Evolutionary conservation across 1,139 yeast genomes (phyloP).

Genomic region (Pichia sp.): DNA sequence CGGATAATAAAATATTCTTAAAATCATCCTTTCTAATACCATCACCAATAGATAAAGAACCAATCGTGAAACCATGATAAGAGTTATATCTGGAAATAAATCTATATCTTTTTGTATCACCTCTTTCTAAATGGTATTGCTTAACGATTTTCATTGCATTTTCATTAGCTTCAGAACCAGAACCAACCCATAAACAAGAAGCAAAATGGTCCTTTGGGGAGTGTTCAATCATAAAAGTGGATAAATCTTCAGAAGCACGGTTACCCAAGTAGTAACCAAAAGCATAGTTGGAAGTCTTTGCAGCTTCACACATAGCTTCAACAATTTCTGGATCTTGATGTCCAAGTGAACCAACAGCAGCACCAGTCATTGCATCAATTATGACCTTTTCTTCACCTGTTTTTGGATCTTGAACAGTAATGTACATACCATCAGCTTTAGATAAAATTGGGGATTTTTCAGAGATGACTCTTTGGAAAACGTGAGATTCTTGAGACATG

Average conservation of each 20-base stretch:
- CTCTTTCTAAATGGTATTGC: constrained; percentile 50
- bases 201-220: constrained; percentile 43
- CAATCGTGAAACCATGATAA: constrained; percentile 56
- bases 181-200: constrained; percentile 43
- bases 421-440: constrained; percentile 38
- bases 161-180: constrained; percentile 55
- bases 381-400: constrained; percentile 38
- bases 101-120: constrained; percentile 43
- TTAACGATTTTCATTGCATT: constrained; percentile 49
- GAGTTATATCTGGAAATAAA: constrained; percentile 48
- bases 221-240: constrained; percentile 39
- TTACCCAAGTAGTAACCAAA: constrained; percentile 39
- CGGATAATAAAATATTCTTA: constrained; percentile 37
- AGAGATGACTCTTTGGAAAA: constrained; percentile 40
- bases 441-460: constrained; percentile 39
- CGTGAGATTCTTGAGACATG: constrained; percentile 28
- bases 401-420: constrained; percentile 43
- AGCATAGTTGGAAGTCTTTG: constrained; percentile 39
- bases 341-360: constrained; percentile 59
- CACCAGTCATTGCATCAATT: constrained; percentile 57
- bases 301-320: constrained; percentile 45
- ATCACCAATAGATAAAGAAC: constrained; percentile 44
- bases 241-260: constrained; percentile 42
- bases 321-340: constrained; percentile 48
- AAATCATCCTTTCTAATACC: constrained; percentile 40